phyloP scores from a whole-genome alignment of 306 rosid genomes.

The Lathyrus aphaca region DNA sequence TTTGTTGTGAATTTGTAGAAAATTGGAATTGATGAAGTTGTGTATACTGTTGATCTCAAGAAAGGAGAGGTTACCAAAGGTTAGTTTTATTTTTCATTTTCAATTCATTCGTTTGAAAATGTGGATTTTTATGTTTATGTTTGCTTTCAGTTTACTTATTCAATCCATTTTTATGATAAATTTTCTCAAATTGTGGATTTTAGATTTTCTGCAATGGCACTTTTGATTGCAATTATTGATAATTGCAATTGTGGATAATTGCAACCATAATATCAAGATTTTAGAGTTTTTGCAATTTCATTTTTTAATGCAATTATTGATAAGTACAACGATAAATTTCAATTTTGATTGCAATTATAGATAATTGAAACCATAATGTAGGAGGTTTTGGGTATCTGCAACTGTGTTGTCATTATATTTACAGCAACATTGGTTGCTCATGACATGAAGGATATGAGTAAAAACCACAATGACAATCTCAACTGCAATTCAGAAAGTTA shows the following conservation, averaged over 20 bases:
- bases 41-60: conserved; percentile 85
- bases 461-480: background rate
- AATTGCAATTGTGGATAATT: background rate
- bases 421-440: background rate
- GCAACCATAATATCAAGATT: too few relatives aligned
- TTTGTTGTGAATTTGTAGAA: conserved; percentile 49
- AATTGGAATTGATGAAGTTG: conserved; percentile 76
- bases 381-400: background rate
- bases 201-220: background rate
- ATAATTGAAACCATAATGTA: background rate
- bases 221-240: background rate
- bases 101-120: background rate
- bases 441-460: background rate
- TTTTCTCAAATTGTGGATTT: background rate
- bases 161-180: background rate
- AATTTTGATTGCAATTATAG: background rate
- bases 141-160: too few relatives aligned
- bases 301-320: too few relatives aligned
- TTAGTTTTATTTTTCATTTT: conserved; percentile 34
- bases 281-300: too few relatives aligned
- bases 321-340: too few relatives aligned
- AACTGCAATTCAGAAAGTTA: too few relatives aligned
- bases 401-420: background rate
- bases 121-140: background rate
- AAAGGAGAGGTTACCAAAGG: conserved; percentile 84